A percentile compares a stretch with the other conserved stretches of the same genome.
phyloP scores from a whole-genome alignment of 345 rosid species.

The Rhodomyrtus tomentosa region DNA sequence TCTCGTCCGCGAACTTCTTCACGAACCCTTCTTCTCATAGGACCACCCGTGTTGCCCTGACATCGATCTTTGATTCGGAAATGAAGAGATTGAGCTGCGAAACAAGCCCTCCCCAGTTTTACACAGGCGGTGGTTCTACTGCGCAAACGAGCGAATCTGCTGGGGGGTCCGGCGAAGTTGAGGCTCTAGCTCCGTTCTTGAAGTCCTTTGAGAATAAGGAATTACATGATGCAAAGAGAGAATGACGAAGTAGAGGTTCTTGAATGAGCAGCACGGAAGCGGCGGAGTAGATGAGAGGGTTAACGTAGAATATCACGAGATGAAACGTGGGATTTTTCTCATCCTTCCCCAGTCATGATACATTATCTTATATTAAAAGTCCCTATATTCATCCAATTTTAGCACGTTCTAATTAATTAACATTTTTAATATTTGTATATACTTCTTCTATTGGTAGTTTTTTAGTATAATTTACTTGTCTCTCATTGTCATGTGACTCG shows the following conservation, averaged over 20 bases:
- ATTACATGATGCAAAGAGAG: too few relatives aligned
- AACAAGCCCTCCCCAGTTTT: slow-evolving; percentile 46
- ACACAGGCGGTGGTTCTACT: slow-evolving; percentile 11
- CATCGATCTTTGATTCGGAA: neutral
- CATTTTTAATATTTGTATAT: too few relatives aligned
- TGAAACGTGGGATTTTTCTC: slow-evolving; percentile 53
- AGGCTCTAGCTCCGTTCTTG: slow-evolving; percentile 65
- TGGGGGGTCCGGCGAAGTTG: slow-evolving; percentile 26
- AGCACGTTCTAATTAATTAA: too few relatives aligned
- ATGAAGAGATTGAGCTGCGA: slow-evolving; percentile 51
- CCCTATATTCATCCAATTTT: too few relatives aligned
- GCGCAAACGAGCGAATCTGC: slow-evolving; percentile 13
- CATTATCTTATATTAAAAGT: too few relatives aligned
- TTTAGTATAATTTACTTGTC: too few relatives aligned
- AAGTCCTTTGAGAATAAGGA: slow-evolving; percentile 56
- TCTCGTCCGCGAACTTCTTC: neutral
- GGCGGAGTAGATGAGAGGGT: slow-evolving; percentile 15
- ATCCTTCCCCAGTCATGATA: too few relatives aligned
- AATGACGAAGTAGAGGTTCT: slow-evolving; percentile 11
- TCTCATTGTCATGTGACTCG: too few relatives aligned
- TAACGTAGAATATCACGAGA: slow-evolving; percentile 58
- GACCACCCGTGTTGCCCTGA: neutral
- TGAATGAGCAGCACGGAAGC: neutral
- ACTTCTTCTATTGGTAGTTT: too few relatives aligned
- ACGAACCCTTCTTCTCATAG: neutral